Evolutionary conservation across 768 basidiomycete genomes (phyloP).

Genomic region (Cyathus striatus): DNA sequence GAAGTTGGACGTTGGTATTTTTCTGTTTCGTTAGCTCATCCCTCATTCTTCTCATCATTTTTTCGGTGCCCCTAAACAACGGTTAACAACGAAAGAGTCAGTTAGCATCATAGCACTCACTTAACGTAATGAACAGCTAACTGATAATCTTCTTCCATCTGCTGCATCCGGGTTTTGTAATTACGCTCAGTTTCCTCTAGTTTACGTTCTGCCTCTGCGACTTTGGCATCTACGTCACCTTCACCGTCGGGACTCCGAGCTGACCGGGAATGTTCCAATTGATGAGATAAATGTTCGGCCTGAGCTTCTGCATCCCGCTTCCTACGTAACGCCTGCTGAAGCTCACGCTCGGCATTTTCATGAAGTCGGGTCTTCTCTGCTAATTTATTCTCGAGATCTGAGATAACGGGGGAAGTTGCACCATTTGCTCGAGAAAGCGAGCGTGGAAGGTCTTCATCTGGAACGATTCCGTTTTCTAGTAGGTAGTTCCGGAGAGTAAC

Average conservation of each 20-base stretch:
- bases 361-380: conserved; percentile 67
- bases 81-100: no score
- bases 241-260: conserved; percentile 45
- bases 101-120: conserved; percentile 42
- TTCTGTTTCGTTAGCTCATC: conserved; percentile 94
- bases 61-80: conserved; percentile 83
- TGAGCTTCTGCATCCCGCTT: conserved; percentile 75
- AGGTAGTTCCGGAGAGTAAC: conserved; percentile 82
- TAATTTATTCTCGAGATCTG: conserved; percentile 76
- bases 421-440: conserved; percentile 35
- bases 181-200: conserved; percentile 73
- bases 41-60: conserved; percentile 95
- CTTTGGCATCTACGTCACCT: conserved; percentile 29
- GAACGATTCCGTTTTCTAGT: conserved; percentile 78
- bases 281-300: conserved; percentile 53
- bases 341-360: conserved; percentile 73
- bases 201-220: conserved; percentile 69
- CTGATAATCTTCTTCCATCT: conserved; percentile 94
- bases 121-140: conserved; percentile 97
- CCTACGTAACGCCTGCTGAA: conserved; percentile 58
- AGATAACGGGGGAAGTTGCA: conserved; percentile 38
- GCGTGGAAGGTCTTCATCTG: conserved; percentile 66
- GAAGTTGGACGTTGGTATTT: conserved; percentile 68
- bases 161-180: conserved; percentile 76
- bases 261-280: conserved; percentile 63